Base-by-base conservation (phyloP, 495 filamentous ascomycete genomes). In the Penicillium nucicola region DNA sequence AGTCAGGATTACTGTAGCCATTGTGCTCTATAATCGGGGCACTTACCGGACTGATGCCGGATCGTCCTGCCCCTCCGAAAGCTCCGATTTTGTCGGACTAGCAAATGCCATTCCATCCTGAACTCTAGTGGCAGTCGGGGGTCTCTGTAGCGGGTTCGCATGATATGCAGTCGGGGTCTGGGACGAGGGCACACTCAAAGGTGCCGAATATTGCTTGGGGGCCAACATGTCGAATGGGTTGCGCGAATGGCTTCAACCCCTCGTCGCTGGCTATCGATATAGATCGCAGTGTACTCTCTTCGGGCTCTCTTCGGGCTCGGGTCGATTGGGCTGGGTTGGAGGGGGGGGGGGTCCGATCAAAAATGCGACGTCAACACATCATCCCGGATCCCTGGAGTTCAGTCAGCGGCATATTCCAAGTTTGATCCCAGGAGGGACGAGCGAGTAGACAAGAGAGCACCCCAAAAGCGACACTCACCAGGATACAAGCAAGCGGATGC, bases 81-180 rank as follows among this genome's bases (percentile, higher is more conserved):
- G 96, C 57, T 97, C 92, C 14, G 90, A 95, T 63, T 95, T 90
- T 18, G 93, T 96, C 28, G 93, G 92, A 66, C 89, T 95, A 15
- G 84, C 75, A 54, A 89, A 95, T 35, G 81, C 75, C 46, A 59
- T 44, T n/a, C 86, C 84, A 61, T 82, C 82, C 37, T 85, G 75
- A 10, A 70, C 61, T 53, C 78, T 74, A 38, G 77, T 75, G 41
- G 81, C 70, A 25, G 78, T 74, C 17, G 80, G 76, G 2, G 77
- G 71, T 53, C 85, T 77, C 54, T 70, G 62, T 5, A 66, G 48
- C 11, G 72, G 49, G 63, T 63, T 55, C 63, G 77, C 57, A 70
- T 79, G 75, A 76, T 79, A 77, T 61, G 71, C 62, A 64, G 76
- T 61, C 65, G 72, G 57, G 66, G 75, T 68, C 71, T 82, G 79